phyloP scores from a whole-genome alignment of 169 alveolate species.

The Cryptosporidium ubiquitum region DNA sequence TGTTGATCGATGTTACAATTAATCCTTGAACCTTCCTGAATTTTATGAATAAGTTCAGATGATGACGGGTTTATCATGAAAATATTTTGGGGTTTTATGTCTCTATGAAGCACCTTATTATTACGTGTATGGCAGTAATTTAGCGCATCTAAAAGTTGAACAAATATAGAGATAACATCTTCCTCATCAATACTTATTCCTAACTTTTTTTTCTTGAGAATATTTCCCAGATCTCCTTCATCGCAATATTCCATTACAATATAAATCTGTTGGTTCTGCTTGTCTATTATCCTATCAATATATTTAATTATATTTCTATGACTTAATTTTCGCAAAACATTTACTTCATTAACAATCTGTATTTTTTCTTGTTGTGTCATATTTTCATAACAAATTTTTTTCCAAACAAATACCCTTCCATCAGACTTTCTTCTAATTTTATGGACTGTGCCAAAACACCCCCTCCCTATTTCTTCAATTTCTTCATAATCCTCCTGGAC shows the following conservation, averaged over 20 bases:
- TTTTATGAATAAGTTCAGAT: constrained; percentile 74
- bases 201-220: constrained; percentile 89
- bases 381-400: constrained; percentile 93
- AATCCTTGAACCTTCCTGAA: constrained; percentile 47
- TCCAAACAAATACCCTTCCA: constrained; percentile 91
- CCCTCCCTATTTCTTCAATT: constrained; percentile 84
- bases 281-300: constrained; percentile 93
- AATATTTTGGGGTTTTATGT: constrained; percentile 95
- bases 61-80: constrained; percentile 85
- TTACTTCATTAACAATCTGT: constrained; percentile 95
- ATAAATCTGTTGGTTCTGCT: constrained; percentile 89
- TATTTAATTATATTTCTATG: constrained; percentile 95
- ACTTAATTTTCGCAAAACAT: constrained; percentile 93
- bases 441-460: constrained; percentile 88
- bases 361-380: constrained; percentile 94
- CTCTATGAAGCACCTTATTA: constrained; percentile 93
- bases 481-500: constrained; percentile 81
- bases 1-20: constrained; percentile 14
- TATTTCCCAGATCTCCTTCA: constrained; percentile 94
- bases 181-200: constrained; percentile 92
- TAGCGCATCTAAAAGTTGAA: constrained; percentile 91
- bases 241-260: constrained; percentile 97
- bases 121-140: constrained; percentile 93
- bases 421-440: constrained; percentile 84
- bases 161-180: constrained; percentile 92